Conservation (phyloP, 169 alveolate genomes). For the Eimeria acervulina region DNA sequence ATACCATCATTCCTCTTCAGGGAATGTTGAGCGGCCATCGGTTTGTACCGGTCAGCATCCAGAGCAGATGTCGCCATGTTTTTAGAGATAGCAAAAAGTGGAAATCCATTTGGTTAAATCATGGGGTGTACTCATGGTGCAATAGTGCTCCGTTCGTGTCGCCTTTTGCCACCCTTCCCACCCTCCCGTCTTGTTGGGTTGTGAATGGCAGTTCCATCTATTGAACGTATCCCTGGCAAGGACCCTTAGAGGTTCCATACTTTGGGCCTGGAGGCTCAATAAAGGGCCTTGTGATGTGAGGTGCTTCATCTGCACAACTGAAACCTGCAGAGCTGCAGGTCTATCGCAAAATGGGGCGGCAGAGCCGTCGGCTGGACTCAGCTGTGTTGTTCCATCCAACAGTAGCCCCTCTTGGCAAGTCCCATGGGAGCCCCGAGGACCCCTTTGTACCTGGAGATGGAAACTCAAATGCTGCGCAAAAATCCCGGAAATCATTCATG, state of each 20-base stretch:
- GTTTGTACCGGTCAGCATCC: conserved; percentile 14
- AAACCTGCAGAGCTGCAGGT: conserved; percentile 15
- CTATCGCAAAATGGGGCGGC: conserved; percentile 16
- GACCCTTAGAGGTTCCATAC: neutral
- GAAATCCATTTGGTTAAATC: neutral
- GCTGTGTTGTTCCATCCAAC: conserved; percentile 41
- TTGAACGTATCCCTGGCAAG: neutral
- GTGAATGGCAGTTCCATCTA: neutral
- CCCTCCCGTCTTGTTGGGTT: neutral
- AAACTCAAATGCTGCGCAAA: neutral
- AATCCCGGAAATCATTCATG: neutral
- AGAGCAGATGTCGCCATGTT: neutral
- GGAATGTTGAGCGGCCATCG: neutral
- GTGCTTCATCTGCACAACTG: neutral
- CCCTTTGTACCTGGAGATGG: neutral
- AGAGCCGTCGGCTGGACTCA: neutral
- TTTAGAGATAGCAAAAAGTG: neutral
- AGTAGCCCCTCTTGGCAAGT: neutral
- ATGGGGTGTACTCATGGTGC: neutral
- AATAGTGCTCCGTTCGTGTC: neutral
- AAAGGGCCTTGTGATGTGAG: neutral
- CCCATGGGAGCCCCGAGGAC: neutral
- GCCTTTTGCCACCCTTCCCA: neutral
- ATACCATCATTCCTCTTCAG: neutral
- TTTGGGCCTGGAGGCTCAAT: neutral